These are phyloP conservation scores for Aquanectria penicillioides DNA, from an alignment of 2,329 filamentous ascomycete genomes.

Conservation along the genomic window DNA sequence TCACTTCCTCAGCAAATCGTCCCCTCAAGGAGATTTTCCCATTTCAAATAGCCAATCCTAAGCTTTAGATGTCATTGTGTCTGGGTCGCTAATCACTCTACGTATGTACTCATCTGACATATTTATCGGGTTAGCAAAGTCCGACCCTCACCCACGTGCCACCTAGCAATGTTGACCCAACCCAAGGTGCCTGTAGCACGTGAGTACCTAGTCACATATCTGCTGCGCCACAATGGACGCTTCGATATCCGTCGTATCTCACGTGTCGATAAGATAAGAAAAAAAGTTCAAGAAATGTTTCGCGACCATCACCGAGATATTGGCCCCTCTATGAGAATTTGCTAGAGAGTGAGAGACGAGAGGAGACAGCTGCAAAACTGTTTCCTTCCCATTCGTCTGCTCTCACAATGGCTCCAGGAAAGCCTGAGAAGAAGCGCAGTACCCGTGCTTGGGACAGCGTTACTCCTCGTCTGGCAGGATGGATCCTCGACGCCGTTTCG, in stretches of 20 bases:
- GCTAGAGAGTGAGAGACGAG: background rate
- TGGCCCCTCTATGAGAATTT: slow-evolving; percentile 32
- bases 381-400: background rate
- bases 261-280: slow-evolving; percentile 48
- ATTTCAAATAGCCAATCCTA: too few species aligned
- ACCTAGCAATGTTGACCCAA: too few species aligned
- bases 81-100: too few species aligned
- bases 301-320: slow-evolving; percentile 26
- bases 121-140: too few species aligned
- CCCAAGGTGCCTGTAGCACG: too few species aligned
- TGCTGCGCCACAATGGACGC: slow-evolving; percentile 19
- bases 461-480: slow-evolving; percentile 60
- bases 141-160: too few species aligned
- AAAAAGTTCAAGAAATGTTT: slow-evolving; percentile 43
- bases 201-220: slow-evolving; percentile 4
- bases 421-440: slow-evolving; percentile 53
- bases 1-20: too few species aligned
- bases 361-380: background rate
- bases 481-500: slow-evolving; percentile 85
- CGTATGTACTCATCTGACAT: too few species aligned
- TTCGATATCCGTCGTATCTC: slow-evolving; percentile 20
- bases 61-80: too few species aligned
- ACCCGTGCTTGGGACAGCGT: slow-evolving; percentile 57
- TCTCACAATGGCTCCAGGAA: slow-evolving; percentile 46
- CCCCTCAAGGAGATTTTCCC: too few species aligned